Conservation (phyloP, 2,329 filamentous ascomycete genomes). For the Zasmidium citrigriseum region DNA sequence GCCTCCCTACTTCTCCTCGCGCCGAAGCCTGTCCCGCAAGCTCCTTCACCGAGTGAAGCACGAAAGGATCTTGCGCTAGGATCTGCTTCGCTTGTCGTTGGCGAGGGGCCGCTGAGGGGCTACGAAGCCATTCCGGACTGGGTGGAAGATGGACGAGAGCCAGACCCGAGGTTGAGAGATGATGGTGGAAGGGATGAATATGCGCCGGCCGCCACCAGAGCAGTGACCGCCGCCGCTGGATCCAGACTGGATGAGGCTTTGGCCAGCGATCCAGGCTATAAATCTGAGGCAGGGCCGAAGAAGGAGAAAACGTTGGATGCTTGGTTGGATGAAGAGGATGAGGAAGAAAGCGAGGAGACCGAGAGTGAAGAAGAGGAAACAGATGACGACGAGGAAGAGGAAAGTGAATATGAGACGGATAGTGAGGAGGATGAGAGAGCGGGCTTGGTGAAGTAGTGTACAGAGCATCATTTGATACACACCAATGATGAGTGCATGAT, state of each 20-base stretch:
- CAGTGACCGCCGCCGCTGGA: constrained; percentile 54
- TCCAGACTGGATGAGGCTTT: constrained; percentile 64
- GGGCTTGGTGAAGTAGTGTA: background rate
- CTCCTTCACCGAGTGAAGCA: constrained; percentile 83
- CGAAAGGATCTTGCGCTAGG: constrained; percentile 72
- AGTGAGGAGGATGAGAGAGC: constrained; percentile 45
- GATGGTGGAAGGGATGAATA: constrained; percentile 33
- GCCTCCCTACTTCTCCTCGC: constrained; percentile 88
- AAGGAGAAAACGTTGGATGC: constrained; percentile 85
- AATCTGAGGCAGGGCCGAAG: constrained; percentile 47
- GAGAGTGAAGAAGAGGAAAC: constrained; percentile 50
- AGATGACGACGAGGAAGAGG: constrained; percentile 39
- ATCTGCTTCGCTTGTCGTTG: constrained; percentile 81
- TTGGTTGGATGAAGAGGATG: constrained; percentile 75
- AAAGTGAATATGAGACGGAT: constrained; percentile 55
- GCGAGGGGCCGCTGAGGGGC: constrained; percentile 68
- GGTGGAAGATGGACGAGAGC: constrained; percentile 79
- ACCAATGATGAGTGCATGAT: too few species aligned
- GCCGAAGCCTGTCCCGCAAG: constrained; percentile 89
- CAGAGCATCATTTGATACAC: too few species aligned
- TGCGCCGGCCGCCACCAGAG: constrained; percentile 36
- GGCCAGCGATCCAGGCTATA: constrained; percentile 43
- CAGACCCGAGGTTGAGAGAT: constrained; percentile 72
- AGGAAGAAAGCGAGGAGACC: constrained; percentile 49
- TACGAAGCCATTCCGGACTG: constrained; percentile 81